Percentiles rank a stretch among this genome's conserved stretches.
Conservation (phyloP, 2,329 filamentous ascomycete species). For the Monilinia polystroma region DNA sequence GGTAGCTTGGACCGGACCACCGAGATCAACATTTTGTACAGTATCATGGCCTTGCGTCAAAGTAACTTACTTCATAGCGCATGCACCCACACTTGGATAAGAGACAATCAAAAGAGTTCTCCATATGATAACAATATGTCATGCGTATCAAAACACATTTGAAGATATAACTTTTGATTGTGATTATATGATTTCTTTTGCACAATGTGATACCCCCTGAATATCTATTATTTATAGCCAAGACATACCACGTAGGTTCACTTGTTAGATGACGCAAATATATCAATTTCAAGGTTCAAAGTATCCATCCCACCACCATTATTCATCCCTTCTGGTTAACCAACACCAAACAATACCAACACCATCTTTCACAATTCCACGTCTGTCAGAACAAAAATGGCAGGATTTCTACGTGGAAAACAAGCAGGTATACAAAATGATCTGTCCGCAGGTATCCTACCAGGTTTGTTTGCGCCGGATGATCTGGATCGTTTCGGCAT, state of each 20-base stretch:
- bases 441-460: conserved; percentile 75
- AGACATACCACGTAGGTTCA: conserved; percentile 9
- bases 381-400: conserved; percentile 54
- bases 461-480: conserved; percentile 78
- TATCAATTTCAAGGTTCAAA: conserved; percentile 2
- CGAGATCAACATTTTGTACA: not conserved
- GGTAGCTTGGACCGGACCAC: not conserved
- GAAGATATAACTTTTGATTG: conserved; percentile 8
- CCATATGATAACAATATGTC: not conserved
- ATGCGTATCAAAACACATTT: not conserved
- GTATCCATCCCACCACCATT: not conserved
- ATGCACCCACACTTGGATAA: not conserved
- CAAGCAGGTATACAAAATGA: conserved; percentile 92
- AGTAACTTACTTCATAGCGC: not conserved
- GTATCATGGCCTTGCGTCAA: not conserved
- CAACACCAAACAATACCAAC: conserved; percentile 16
- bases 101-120: not conserved
- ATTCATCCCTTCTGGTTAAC: not conserved
- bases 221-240: conserved; percentile 12
- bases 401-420: conserved; percentile 85
- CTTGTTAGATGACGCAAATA: conserved; percentile 17
- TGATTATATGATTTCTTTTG: not conserved
- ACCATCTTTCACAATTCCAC: not conserved
- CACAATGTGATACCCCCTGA: not conserved
- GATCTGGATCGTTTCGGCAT: conserved; percentile 82